Base-by-base conservation (phyloP, 345 rosid species). In the Erysimum cheiranthoides region DNA sequence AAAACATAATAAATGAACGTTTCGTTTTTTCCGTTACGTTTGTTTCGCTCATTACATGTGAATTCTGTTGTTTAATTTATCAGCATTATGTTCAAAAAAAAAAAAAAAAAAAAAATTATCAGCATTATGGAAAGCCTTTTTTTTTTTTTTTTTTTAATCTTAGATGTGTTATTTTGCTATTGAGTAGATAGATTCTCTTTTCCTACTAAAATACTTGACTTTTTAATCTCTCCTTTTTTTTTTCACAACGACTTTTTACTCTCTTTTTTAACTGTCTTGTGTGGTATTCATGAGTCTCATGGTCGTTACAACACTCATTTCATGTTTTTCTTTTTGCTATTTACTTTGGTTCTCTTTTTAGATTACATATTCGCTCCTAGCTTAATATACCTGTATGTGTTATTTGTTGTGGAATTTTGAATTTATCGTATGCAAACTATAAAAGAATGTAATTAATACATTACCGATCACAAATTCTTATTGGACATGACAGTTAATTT, bases 301-400 rank as follows among this genome's bases (percentile, higher is more conserved):
- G 79, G 79, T 30, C 68, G 68, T 75, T 75, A 59, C 73, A 49
- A 75, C 73, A 75, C 62, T 58, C 61, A 3, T 67, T 58, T 57
- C 61, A 67, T 74, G 73, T 66, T 74, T 74, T 51, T 61, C 13
- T 27, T n/a, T n/a, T n/a, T n/a, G 47, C 13, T 63, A 52, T 63
- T 63, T 73, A 53, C 57, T 45, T 13, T 40, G 46, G 45, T 39
- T 16, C 32, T n/a, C 6, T 34, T 59, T 46, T 16, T 59, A 11
- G 1, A 31, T 35, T 36, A 42, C 7, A 13, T 30, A 11, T 3
- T 36, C 11, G 50, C 68, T 50, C 61, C 38, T 52, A 14, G 47
- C 71, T 67, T 51, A 4, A 25, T 13, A 6, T 17, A 2, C 11
- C 16, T 31, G 34, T 50, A 35, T 36, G 3, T 67, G 16, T 18